Percentiles rank a stretch among this genome's conserved stretches.
These are phyloP conservation scores for Melampsora larici-populina DNA, from an alignment of 1,284 basidiomycete species.

Conservation along the genomic window DNA sequence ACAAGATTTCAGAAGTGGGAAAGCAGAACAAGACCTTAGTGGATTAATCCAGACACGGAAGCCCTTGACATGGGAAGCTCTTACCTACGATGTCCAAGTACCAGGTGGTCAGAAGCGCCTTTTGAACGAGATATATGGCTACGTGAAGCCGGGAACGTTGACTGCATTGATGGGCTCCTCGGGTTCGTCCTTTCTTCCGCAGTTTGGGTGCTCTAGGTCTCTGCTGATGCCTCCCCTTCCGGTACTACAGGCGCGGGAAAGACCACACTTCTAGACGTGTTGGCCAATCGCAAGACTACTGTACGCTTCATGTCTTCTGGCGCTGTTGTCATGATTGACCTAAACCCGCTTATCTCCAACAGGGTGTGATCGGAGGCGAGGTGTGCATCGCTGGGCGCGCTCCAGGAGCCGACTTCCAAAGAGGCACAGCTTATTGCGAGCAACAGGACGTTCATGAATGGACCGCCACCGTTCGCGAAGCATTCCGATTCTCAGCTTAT, in stretches of 20 bases:
- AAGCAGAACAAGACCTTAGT: slow-evolving; percentile 15
- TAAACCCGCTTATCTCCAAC: neutral
- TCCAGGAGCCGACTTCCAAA: slow-evolving; percentile 58
- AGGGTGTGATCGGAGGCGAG: slow-evolving; percentile 53
- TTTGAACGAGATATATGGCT: slow-evolving; percentile 58
- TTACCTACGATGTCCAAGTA: slow-evolving; percentile 57
- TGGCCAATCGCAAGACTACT: slow-evolving; percentile 57
- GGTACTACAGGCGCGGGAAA: slow-evolving; percentile 51
- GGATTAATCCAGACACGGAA: slow-evolving; percentile 54
- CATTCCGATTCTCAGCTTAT: slow-evolving; percentile 62
- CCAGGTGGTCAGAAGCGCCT: slow-evolving; percentile 55
- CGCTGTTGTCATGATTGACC: neutral
- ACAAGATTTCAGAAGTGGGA: slow-evolving; percentile 35
- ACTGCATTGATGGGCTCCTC: slow-evolving; percentile 58
- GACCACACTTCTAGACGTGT: slow-evolving; percentile 59
- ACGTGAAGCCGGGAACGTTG: slow-evolving; percentile 58
- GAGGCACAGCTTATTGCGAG: slow-evolving; percentile 57
- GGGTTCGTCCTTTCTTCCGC: slow-evolving; percentile 47
- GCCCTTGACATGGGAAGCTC: slow-evolving; percentile 57
- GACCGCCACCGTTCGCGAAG: slow-evolving; percentile 66
- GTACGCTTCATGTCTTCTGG: neutral
- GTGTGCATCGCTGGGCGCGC: slow-evolving; percentile 59
- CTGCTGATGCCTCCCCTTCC: neutral
- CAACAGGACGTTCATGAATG: slow-evolving; percentile 65
- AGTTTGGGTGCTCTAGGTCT: neutral